Percentiles rank a stretch among this genome's conserved stretches.
phyloP scores from a whole-genome alignment of 345 rosid genomes.

The Salix exigua region DNA sequence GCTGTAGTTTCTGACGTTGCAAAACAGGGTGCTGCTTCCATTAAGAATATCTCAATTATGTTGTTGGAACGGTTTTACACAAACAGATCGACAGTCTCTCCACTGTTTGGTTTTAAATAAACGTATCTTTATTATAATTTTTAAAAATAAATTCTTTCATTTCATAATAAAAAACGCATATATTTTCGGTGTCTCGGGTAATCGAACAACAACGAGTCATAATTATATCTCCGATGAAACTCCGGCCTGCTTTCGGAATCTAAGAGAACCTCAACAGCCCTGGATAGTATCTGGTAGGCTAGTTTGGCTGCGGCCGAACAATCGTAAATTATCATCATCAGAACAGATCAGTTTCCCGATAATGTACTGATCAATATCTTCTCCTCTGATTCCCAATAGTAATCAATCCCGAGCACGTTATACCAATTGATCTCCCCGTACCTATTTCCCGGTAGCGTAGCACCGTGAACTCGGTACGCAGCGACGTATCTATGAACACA shows the following conservation, averaged over 20 bases:
- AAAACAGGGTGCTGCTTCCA: too few species aligned
- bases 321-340: neutral
- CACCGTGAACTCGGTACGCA: neutral
- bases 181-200: too few species aligned
- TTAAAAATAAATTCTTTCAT: too few species aligned
- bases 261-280: neutral
- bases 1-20: too few species aligned
- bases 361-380: neutral
- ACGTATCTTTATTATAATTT: too few species aligned
- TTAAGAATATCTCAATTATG: too few species aligned
- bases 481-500: neutral
- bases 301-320: neutral
- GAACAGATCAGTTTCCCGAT: neutral
- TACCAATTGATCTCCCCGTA: neutral
- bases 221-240: neutral
- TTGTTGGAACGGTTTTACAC: too few species aligned
- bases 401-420: neutral
- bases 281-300: neutral
- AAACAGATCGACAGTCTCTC: too few species aligned
- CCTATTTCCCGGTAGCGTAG: neutral
- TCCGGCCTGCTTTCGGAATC: neutral
- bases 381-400: neutral
- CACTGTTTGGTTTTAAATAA: too few species aligned
- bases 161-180: too few species aligned
- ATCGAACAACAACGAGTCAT: too few species aligned